Evolutionary conservation across 2,329 filamentous ascomycete genomes (phyloP), one percentile per base, ranked within the genome.

Genomic region (Elsinoe arachidis): DNA sequence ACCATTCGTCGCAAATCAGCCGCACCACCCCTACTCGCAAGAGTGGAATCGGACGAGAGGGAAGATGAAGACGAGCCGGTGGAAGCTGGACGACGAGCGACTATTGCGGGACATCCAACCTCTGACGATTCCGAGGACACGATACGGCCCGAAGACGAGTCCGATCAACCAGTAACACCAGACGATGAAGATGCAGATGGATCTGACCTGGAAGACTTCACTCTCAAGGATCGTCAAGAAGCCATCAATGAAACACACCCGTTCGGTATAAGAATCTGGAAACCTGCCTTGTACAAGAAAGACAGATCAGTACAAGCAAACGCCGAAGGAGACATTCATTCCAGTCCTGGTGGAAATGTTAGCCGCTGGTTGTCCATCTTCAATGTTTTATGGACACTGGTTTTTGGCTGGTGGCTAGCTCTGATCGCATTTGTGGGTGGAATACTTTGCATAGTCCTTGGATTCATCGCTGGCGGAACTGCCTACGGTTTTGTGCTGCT

Each of bases 191-290:
- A 88, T 33, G 84, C 76, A 59, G 84, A 87, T 59, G 67, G 91
- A 54, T 96, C 92, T 70, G 93, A 97, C 65, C 88, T 93, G 1
- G 93, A 96, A 74, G 97, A 92, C 75, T 99, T 99, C 70, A 99
- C 93, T 0, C 80, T 99, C 65, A 96, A 95, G 71, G 93, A 99
- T 71, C 84, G 93, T 57, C 93, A 99, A 73, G 85, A 96, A 70
- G 93, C 93, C 63, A 99, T 99, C 78, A 99, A 99, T 74, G 87
- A 96, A 71, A 99, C 93, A 0, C 93, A 99, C 77, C 93, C 93
- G 0, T 99, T 99, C 66, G 93, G 93, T 78, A 97, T 99, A 69
- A 85, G 95, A 70, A 89, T 99, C 62, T 99, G 93, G 93, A 99
- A 99, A 72, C 93, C 93, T 43, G 95, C 93, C 1, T 73, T 99